phyloP scores from a whole-genome alignment of 495 filamentous ascomycete species.

The Penicillium ochrochloron region DNA sequence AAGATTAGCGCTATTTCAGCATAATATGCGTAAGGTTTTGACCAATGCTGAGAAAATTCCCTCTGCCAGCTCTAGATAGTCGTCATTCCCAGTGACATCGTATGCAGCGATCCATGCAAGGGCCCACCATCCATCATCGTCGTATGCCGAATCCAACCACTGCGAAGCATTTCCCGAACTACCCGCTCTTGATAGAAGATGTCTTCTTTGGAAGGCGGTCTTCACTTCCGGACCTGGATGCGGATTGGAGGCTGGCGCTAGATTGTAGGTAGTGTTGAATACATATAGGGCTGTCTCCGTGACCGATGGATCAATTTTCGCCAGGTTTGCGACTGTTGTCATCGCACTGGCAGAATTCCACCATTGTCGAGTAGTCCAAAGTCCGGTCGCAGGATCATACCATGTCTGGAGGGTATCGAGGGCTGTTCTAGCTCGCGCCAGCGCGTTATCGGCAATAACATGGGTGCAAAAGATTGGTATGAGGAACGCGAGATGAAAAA shows the following conservation, averaged over 20 bases:
- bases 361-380: constrained; percentile 72
- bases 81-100: constrained; percentile 59
- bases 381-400: constrained; percentile 65
- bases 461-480: constrained; percentile 14
- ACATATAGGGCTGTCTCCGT: constrained; percentile 39
- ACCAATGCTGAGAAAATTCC: constrained; percentile 66
- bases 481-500: constrained; percentile 15
- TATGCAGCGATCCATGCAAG: constrained; percentile 68
- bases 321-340: constrained; percentile 66
- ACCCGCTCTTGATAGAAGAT: constrained; percentile 9
- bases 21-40: neutral
- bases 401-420: constrained; percentile 60
- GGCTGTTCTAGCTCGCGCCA: constrained; percentile 47
- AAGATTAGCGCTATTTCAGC: constrained; percentile 6
- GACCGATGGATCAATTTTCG: constrained; percentile 44
- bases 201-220: neutral
- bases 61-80: constrained; percentile 60
- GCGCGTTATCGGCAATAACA: constrained; percentile 24
- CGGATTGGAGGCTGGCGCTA: constrained; percentile 34
- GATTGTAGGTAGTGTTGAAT: constrained; percentile 49
- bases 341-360: constrained; percentile 77
- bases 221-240: constrained; percentile 28
- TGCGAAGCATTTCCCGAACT: constrained; percentile 28
- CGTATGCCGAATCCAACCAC: constrained; percentile 67
- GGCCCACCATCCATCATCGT: constrained; percentile 78